A percentile compares a stretch with the other conserved stretches of the same genome.
These are phyloP conservation scores for Lachancea sp. DNA, from an alignment of 805 yeast genomes.

Conservation along the genomic window DNA sequence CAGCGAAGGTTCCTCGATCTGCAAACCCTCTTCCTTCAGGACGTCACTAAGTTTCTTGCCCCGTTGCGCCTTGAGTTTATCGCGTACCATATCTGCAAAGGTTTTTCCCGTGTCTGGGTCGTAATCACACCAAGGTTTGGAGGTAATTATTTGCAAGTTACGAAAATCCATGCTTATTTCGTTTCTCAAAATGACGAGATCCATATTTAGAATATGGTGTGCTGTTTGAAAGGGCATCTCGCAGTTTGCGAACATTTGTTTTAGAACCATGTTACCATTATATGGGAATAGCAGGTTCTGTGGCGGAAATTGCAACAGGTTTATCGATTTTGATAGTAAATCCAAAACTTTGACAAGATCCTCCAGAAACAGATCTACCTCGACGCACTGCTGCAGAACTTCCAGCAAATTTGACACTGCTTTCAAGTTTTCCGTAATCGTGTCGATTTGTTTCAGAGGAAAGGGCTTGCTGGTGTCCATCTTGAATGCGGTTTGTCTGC, in stretches of 20 bases:
- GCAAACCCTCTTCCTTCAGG: slow-evolving; percentile 35
- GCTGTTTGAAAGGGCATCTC: slow-evolving; percentile 25
- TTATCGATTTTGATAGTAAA: slow-evolving; percentile 21
- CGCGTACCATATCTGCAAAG: slow-evolving; percentile 52
- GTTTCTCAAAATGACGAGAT: slow-evolving; percentile 52
- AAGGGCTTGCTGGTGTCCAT: slow-evolving; percentile 34
- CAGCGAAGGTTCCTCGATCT: slow-evolving; percentile 29
- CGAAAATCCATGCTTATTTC: slow-evolving; percentile 58
- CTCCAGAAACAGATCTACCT: slow-evolving; percentile 27
- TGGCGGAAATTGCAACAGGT: slow-evolving; percentile 44
- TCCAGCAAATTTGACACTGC: slow-evolving; percentile 28
- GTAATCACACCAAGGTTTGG: slow-evolving; percentile 58
- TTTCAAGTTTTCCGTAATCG: slow-evolving; percentile 26
- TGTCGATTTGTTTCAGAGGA: slow-evolving; percentile 39
- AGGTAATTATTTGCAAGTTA: slow-evolving; percentile 42
- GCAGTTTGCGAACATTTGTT: slow-evolving; percentile 38
- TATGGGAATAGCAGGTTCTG: slow-evolving; percentile 53
- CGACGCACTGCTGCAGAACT: slow-evolving; percentile 40
- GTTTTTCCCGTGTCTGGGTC: slow-evolving; percentile 43
- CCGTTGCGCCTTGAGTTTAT: slow-evolving; percentile 45
- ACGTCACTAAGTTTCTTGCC: slow-evolving; percentile 35
- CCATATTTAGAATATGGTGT: slow-evolving; percentile 43
- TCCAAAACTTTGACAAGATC: slow-evolving; percentile 19
- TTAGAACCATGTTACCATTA: slow-evolving; percentile 41
- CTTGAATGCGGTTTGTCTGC: slow-evolving; percentile 35